Conservation (phyloP, 495 filamentous ascomycete species). For the Zalerion maritima region DNA sequence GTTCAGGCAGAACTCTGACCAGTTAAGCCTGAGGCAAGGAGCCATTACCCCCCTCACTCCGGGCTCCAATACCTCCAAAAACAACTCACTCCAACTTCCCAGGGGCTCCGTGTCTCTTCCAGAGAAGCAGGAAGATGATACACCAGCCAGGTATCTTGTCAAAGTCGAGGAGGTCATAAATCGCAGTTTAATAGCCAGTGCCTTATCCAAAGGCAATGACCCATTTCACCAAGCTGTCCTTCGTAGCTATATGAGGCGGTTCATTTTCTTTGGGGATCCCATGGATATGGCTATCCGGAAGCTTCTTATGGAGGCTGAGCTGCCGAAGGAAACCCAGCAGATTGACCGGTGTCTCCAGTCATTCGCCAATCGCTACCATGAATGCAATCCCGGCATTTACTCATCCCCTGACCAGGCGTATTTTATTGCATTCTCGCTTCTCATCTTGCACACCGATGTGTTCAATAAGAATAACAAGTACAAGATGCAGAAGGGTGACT, state of each 20-base stretch:
- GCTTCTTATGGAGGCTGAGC: constrained; percentile 87
- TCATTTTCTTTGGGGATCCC: constrained; percentile 87
- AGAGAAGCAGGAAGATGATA: constrained; percentile 73
- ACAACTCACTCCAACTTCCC: constrained; percentile 53
- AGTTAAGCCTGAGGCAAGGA: constrained; percentile 44
- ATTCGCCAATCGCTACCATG: constrained; percentile 92
- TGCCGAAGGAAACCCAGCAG: constrained; percentile 95
- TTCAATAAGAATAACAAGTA: constrained; percentile 99
- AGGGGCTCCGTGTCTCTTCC: constrained; percentile 53
- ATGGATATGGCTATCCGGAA: constrained; percentile 97
- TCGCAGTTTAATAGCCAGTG: constrained; percentile 62
- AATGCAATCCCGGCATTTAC: constrained; percentile 97
- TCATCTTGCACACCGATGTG: constrained; percentile 93
- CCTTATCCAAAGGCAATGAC: constrained; percentile 71
- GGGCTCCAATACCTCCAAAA: constrained; percentile 48
- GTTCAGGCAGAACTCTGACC: constrained; percentile 64
- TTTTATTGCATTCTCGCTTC: constrained; percentile 89
- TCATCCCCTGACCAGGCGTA: constrained; percentile 86
- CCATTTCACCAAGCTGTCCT: constrained; percentile 69
- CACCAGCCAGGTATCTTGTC: constrained; percentile 74
- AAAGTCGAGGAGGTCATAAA: constrained; percentile 67
- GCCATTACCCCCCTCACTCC: constrained; percentile 52
- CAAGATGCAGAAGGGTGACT: constrained; percentile 95
- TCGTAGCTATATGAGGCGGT: constrained; percentile 86
- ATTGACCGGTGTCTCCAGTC: constrained; percentile 88